Base-by-base conservation (phyloP, 2,329 filamentous ascomycete genomes). In the Lasiodiplodia gonubiensis region DNA sequence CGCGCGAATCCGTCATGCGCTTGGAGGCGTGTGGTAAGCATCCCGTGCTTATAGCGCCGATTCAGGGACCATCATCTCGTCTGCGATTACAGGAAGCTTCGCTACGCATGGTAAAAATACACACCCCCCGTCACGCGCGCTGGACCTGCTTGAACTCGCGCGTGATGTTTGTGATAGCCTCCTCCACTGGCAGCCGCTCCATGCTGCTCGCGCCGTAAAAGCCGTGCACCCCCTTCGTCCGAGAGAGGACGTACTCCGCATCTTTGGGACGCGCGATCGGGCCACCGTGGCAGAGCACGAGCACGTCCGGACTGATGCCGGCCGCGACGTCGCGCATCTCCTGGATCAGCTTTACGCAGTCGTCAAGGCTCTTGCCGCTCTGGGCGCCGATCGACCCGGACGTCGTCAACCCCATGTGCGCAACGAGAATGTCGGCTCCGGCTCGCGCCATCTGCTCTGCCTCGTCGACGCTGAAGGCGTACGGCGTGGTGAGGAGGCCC, bases 141-240 rank as follows among this genome's bases (percentile, higher is more conserved):
- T 11, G 11, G 1, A 80, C 66, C 0, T 65, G 72, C 72, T 88
- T 88, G 74, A 89, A 89, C 18, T 80, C 78, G 70, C 80, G 82
- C 4, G 85, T 86, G 52, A 86, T 86, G 63, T 84, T 82, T 60
- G 83, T 86, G 67, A 92, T 90, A 0, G 89, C 89, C 68, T 85
- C 80, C 74, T 91, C 89, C 12, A 91, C 89, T 0, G 89, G 89
- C 69, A 91, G 76, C 52, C 89, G 80, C 77, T 92, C 89, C 86
- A 92, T 90, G 65, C 86, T 88, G 69, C 88, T 90, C 12, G 89
- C 90, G 0, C 89, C 90, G 72, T 88, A 91, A 75, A 92, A 92
- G 0, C 90, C 89, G 78, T 91, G 88, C n/a, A 91, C 80, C 0
- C 89, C 89, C 48, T 81, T 84, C 0, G 87, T 89, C 70, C 84